phyloP scores from a whole-genome alignment of 2,329 filamentous ascomycete genomes.

The Fusarium staphyleae region DNA sequence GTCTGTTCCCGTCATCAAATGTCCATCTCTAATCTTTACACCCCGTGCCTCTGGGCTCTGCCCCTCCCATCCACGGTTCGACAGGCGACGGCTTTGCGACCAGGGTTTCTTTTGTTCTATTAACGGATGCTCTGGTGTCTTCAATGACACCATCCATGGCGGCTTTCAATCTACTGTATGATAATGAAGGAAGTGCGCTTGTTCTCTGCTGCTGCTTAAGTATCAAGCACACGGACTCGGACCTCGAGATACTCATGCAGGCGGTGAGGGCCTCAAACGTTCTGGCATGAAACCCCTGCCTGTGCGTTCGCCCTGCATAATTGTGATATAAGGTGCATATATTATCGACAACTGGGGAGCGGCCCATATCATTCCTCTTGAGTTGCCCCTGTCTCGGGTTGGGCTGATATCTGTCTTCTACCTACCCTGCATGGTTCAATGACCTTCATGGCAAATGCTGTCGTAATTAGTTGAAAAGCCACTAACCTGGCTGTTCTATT shows the following conservation, averaged over 20 bases:
- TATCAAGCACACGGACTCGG: no score
- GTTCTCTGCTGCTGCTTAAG: background rate
- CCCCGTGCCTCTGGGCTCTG: slow-evolving; percentile 14
- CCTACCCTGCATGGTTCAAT: background rate
- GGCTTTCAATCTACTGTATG: slow-evolving; percentile 20
- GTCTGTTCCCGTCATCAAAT: slow-evolving; percentile 28
- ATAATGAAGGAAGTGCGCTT: background rate
- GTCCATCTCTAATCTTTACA: slow-evolving; percentile 32
- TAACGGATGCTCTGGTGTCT: slow-evolving; percentile 23
- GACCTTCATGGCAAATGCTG: no score
- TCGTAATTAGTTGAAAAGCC: no score
- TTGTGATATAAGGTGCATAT: slow-evolving; percentile 21
- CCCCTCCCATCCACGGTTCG: slow-evolving; percentile 30
- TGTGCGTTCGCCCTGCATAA: slow-evolving; percentile 22
- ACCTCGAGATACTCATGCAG: no score
- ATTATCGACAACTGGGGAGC: slow-evolving; percentile 4
- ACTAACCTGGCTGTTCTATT: background rate
- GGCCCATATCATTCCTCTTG: slow-evolving; percentile 20
- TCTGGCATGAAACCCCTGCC: background rate
- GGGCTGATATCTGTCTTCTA: slow-evolving; percentile 17
- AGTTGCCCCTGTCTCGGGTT: slow-evolving; percentile 26
- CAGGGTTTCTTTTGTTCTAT: slow-evolving; percentile 24
- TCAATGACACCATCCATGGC: slow-evolving; percentile 30
- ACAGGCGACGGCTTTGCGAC: slow-evolving; percentile 34
- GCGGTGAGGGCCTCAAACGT: slow-evolving; percentile 20